Base-by-base conservation (phyloP, 305 asterid species). In the Plantago coronopus region DNA sequence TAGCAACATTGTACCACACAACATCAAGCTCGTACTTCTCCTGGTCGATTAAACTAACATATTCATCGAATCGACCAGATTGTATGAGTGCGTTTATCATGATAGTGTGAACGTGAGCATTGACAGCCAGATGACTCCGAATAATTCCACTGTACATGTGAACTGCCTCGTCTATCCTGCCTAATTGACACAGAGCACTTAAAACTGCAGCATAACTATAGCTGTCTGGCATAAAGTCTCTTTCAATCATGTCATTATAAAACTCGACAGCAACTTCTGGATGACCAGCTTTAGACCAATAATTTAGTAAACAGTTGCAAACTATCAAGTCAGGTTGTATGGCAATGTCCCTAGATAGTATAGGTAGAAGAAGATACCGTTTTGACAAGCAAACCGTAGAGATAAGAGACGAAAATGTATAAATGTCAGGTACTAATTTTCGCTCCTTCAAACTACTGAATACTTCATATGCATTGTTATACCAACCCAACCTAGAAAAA, bases 281-380 rank as follows among this genome's bases (percentile, higher is more conserved):
- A 71, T 74, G 72, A 63, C 88, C 89, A 38, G 96, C 70, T 72
- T 79, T 81, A 74, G 84, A 76, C 73, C 74, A 88, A 65, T 83
- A 88, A 73, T 79, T 79, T 13, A 88, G 74, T 58, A 83, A 80
- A 64, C 81, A 68, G 65, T 88, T 85, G 79, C 89, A 85, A 53
- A 78, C 83, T 47, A 85, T 91, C 73, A 88, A 76, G 71, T 88
- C 96, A 2, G 94, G 87, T 61, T 81, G 65, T 56, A 88, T 44
- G 23, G 79, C 54, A 23, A 85, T 70, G 23, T 84, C 89, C 62
- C 84, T 85, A 12, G 82, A 79, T 17, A 88, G 70, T 34, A 77
- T 34, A 65, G 96, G 95, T 23, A 88, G 78, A 67, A 78, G 84
- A 47, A 68, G 71, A 17, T 76, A 85, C 31, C 81, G 77, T 48